Base-by-base conservation (phyloP, 257 asterid species). In the Anisodus tanguticus region DNA sequence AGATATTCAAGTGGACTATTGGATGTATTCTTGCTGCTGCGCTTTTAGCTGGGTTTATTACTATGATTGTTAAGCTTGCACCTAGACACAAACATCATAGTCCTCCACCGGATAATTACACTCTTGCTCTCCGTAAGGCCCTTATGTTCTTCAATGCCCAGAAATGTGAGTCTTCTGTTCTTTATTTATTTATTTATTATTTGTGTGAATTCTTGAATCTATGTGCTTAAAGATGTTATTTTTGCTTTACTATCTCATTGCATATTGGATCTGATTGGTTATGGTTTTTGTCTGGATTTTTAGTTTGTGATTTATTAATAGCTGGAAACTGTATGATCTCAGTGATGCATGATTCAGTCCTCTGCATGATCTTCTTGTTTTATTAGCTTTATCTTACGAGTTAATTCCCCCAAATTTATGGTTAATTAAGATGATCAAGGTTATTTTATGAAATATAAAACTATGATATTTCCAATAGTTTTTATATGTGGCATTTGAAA, bases 91-190 rank as follows among this genome's bases (percentile, higher is more conserved):
- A 90, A 87, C 91, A 84, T 79, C 90, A 68, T 4, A 88, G 88
- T 37, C 97, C 97, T 54, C 98, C 98, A 49, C 97, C 98, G 70
- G 98, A 96, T 89, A 96, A 96, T 84, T 96, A 94, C 81, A 96
- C 99, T 3, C 83, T 88, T 15, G 99, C 98, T 58, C 92, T 96
- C 26, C 93, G 91, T 78, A 93, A 93, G 87, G 98, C 98, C 0
- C 97, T 96, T 82, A 94, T 93, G 97, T 96, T 96, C 92, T 96
- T 96, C 83, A 94, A 96, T 86, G 98, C 94, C 51, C 99, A 96
- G 90, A 90, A 93, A 3, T 96, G 99, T 96, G 82, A 90, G 99
- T 93, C 8, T 55, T 43, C 45, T 83, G 49, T 12, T n/a, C 4
- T 19, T 62, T 1, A 49, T 84, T 43, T 39, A 10, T 81, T 31